Conservation (phyloP, 2,329 filamentous ascomycete genomes). For the Chaetothyriales sp. region DNA sequence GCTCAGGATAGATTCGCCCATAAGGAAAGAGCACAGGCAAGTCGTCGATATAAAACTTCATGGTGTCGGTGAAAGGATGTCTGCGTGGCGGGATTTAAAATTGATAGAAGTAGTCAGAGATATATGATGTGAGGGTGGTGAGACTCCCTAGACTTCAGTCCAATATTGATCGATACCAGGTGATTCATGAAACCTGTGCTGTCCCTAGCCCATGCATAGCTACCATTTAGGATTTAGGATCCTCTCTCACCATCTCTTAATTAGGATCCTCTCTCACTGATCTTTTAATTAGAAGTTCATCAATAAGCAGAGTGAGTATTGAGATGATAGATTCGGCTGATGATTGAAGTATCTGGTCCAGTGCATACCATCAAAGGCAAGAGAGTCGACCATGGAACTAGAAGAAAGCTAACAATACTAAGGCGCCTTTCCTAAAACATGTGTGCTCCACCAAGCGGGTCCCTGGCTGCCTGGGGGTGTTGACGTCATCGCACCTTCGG, state of each 20-base stretch:
- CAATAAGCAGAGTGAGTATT: too few species aligned
- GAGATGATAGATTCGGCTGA: too few species aligned
- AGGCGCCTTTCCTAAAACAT: background rate
- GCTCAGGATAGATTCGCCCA: conserved; percentile 59
- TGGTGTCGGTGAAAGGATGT: conserved; percentile 28
- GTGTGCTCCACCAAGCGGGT: background rate
- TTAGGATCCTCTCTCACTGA: too few species aligned
- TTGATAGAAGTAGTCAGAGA: background rate
- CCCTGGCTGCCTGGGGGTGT: background rate
- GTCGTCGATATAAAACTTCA: conserved; percentile 70
- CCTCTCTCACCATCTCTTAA: too few species aligned
- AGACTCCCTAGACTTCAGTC: too few species aligned
- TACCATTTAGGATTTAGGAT: too few species aligned
- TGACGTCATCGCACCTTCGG: background rate
- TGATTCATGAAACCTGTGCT: background rate
- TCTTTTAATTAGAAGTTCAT: too few species aligned
- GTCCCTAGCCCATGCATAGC: background rate
- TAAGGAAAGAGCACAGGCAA: conserved; percentile 62
- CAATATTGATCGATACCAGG: background rate
- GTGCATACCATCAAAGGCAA: too few species aligned
- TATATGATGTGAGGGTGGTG: too few species aligned
- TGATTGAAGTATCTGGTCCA: too few species aligned
- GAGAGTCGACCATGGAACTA: too few species aligned
- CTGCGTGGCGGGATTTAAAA: background rate
- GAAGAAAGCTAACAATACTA: too few species aligned